These are phyloP conservation scores for Galerina marginata DNA, from an alignment of 768 basidiomycete species.

Conservation along the genomic window DNA sequence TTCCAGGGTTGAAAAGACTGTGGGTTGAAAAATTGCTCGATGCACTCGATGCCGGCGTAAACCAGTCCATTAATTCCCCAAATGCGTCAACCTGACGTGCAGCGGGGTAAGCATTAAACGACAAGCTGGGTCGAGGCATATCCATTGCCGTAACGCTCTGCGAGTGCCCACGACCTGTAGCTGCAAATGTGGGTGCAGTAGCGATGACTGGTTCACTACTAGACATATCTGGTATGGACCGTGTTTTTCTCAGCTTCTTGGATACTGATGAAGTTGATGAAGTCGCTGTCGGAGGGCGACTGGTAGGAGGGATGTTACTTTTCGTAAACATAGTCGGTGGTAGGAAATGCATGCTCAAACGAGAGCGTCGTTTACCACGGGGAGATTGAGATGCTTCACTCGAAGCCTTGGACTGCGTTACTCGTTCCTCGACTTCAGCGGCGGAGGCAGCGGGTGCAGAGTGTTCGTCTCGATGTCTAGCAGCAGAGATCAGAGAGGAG, in stretches of 20 bases:
- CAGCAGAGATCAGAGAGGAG: slow-evolving; percentile 10
- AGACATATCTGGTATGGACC: slow-evolving; percentile 71
- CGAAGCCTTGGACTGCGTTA: slow-evolving; percentile 36
- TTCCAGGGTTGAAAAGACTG: slow-evolving; percentile 34
- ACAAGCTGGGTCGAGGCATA: slow-evolving; percentile 47
- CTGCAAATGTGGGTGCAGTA: slow-evolving; percentile 28
- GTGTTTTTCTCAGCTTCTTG: slow-evolving; percentile 72
- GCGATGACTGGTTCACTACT: slow-evolving; percentile 32
- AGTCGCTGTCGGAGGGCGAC: slow-evolving; percentile 33
- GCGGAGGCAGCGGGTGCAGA: slow-evolving; percentile 63
- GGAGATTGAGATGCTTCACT: slow-evolving; percentile 45
- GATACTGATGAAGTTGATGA: slow-evolving; percentile 32
- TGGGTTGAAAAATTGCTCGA: slow-evolving; percentile 41
- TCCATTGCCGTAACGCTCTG: slow-evolving; percentile 81
- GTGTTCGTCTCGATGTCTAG: slow-evolving; percentile 59
- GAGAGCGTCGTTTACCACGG: slow-evolving; percentile 58
- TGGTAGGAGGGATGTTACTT: slow-evolving; percentile 32
- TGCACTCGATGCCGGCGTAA: slow-evolving; percentile 42
- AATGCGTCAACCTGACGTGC: slow-evolving; percentile 56
- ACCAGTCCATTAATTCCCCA: slow-evolving; percentile 70
- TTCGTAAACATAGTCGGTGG: slow-evolving; percentile 59
- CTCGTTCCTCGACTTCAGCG: slow-evolving; percentile 54
- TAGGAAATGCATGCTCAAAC: slow-evolving; percentile 69
- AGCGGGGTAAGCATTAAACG: slow-evolving; percentile 31
- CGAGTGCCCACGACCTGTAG: slow-evolving; percentile 68